These are phyloP conservation scores for Penicillium turbatum DNA, from an alignment of 495 filamentous ascomycete genomes.

Conservation along the genomic window DNA sequence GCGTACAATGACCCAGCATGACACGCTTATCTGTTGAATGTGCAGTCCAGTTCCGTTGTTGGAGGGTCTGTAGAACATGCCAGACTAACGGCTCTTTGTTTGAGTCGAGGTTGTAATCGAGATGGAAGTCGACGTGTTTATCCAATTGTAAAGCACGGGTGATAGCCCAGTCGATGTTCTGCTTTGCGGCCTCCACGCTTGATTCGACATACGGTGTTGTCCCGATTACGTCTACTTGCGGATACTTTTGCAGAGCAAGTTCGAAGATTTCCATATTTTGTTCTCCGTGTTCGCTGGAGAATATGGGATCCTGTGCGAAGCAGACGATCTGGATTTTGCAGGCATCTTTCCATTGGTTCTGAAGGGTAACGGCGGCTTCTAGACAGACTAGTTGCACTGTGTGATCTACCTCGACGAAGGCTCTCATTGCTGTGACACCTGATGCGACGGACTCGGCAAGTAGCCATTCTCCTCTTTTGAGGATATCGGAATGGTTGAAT, in stretches of 20 bases:
- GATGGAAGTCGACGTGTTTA: conserved; percentile 67
- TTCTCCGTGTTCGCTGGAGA: conserved; percentile 49
- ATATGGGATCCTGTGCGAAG: conserved; percentile 70
- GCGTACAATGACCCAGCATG: conserved; percentile 66
- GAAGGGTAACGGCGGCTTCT: conserved; percentile 53
- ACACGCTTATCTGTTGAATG: conserved; percentile 42
- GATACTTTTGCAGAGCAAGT: conserved; percentile 35
- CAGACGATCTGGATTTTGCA: conserved; percentile 67
- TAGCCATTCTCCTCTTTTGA: conserved; percentile 59
- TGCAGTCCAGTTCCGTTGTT: conserved; percentile 43
- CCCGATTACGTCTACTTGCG: conserved; percentile 56
- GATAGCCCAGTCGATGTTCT: conserved; percentile 63
- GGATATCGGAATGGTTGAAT: conserved; percentile 57
- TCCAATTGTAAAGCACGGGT: conserved; percentile 39
- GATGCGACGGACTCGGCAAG: conserved; percentile 61
- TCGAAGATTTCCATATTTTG: conserved; percentile 46
- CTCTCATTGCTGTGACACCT: conserved; percentile 68
- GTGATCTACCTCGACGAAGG: conserved; percentile 70
- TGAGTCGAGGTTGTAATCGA: conserved; percentile 63
- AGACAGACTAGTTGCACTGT: conserved; percentile 56
- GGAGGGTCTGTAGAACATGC: conserved; percentile 49
- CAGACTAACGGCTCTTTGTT: conserved; percentile 46
- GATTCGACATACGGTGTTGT: conserved; percentile 70
- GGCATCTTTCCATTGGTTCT: conserved; percentile 48
- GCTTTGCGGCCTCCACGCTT: conserved; percentile 40